Evolutionary conservation across 345 rosid genomes (phyloP).

Genomic region (Salix exigua): DNA sequence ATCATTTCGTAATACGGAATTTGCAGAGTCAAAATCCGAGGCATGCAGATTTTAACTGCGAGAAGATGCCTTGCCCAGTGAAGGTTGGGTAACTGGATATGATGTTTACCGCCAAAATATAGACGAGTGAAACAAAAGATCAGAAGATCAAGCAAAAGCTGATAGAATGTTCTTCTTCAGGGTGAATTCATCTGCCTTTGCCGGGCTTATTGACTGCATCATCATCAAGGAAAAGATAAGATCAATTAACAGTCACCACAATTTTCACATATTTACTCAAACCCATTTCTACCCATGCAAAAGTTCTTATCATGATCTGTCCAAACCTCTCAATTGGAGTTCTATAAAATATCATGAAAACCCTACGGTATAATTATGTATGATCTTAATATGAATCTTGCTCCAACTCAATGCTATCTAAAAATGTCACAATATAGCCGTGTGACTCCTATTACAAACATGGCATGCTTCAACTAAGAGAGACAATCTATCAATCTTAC

Average conservation of each 20-base stretch:
- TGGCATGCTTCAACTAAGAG: neutral
- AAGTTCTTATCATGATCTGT: neutral
- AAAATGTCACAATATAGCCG: too few relatives aligned
- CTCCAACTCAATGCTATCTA: neutral
- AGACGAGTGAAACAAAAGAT: neutral
- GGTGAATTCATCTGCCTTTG: constrained; percentile 78
- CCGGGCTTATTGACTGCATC: constrained; percentile 78
- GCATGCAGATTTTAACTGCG: constrained; percentile 5
- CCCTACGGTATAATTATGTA: neutral
- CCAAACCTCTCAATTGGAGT: neutral
- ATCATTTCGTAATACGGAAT: neutral
- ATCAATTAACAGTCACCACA: neutral
- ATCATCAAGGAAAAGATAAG: neutral
- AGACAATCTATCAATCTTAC: constrained; percentile 26
- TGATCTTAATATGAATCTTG: neutral
- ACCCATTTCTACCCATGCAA: neutral
- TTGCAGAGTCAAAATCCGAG: neutral
- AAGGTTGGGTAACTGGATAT: neutral
- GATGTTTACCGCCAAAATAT: neutral
- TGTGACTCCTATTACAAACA: neutral
- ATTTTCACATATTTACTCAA: neutral
- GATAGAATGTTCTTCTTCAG: constrained; percentile 73
- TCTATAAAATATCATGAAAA: neutral
- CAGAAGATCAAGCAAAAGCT: constrained; percentile 30
- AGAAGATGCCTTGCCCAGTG: constrained; percentile 5